Evolutionary conservation across 805 yeast genomes (phyloP).

Genomic region (Wickerhamiella kurtzmanii): DNA sequence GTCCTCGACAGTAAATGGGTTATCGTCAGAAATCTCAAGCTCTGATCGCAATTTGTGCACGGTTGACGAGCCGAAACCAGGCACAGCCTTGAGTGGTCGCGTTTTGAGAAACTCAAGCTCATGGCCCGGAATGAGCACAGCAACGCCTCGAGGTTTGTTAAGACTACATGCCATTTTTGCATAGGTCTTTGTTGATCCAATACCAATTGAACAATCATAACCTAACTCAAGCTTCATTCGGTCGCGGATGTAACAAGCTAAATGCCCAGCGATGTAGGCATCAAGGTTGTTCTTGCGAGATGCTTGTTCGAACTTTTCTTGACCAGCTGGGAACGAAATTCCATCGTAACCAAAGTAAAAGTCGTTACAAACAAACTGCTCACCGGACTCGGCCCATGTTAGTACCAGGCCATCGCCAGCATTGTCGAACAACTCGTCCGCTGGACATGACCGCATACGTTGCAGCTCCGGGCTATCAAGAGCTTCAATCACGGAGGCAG

Average conservation of each 20-base stretch:
- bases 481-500: constrained; percentile 9
- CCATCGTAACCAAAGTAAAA: constrained; percentile 22
- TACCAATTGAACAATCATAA: constrained; percentile 24
- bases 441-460: too few species aligned
- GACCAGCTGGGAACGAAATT: constrained; percentile 14
- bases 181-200: constrained; percentile 18
- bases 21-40: not conserved
- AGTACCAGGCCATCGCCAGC: constrained; percentile 10
- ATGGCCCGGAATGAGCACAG: constrained; percentile 19
- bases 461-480: not conserved
- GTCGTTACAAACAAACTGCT: constrained; percentile 15
- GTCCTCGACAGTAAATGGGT: constrained; percentile 11
- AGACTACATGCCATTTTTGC: constrained; percentile 23
- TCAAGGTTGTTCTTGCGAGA: constrained; percentile 1
- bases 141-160: constrained; percentile 24
- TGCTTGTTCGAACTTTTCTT: constrained; percentile 2
- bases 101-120: constrained; percentile 16
- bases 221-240: constrained; percentile 18
- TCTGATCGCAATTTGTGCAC: not conserved
- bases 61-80: constrained; percentile 21
- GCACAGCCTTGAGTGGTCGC: constrained; percentile 13
- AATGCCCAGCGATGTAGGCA: constrained; percentile 21
- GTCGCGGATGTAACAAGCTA: constrained; percentile 20
- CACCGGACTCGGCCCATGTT: not conserved
- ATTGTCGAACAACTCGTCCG: constrained; percentile 12